Conservation (phyloP, 345 rosid species). For the Citrus medica region DNA sequence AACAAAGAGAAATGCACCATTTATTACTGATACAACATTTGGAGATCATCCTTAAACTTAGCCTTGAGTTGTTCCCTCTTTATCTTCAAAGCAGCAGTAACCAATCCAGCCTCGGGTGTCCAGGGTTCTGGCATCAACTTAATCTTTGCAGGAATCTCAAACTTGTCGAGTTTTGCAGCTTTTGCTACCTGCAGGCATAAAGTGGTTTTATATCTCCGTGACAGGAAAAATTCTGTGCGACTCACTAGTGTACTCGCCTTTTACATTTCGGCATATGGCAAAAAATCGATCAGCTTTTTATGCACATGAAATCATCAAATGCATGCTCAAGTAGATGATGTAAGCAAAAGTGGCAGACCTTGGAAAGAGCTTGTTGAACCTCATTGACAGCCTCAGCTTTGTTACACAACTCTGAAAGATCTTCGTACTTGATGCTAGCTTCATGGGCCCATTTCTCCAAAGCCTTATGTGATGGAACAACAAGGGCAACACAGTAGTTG, state of each 20-base stretch:
- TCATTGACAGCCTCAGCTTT: constrained; percentile 57
- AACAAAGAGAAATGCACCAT: neutral
- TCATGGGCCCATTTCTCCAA: constrained; percentile 75
- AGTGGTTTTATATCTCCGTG: neutral
- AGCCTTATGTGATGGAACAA: constrained; percentile 54
- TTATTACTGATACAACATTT: constrained; percentile 38
- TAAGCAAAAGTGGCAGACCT: constrained; percentile 41
- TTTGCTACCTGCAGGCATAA: constrained; percentile 52
- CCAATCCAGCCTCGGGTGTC: constrained; percentile 83
- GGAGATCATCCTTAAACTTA: constrained; percentile 65
- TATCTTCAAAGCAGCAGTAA: constrained; percentile 71
- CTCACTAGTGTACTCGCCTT: neutral
- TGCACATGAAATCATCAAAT: neutral
- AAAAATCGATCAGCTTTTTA: neutral
- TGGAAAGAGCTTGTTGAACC: constrained; percentile 57
- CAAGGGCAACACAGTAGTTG: constrained; percentile 69
- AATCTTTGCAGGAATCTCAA: constrained; percentile 76
- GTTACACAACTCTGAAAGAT: constrained; percentile 56
- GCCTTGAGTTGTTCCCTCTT: constrained; percentile 71
- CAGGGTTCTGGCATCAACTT: constrained; percentile 70
- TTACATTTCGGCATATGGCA: neutral
- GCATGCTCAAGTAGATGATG: neutral
- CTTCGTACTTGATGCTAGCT: constrained; percentile 42
- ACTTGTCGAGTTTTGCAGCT: constrained; percentile 61
- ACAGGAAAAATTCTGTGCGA: too few species aligned